Evolutionary conservation across 441 rosid genomes (phyloP), one percentile per base, ranked within the genome.

Genomic region (Croton laevigatus): DNA sequence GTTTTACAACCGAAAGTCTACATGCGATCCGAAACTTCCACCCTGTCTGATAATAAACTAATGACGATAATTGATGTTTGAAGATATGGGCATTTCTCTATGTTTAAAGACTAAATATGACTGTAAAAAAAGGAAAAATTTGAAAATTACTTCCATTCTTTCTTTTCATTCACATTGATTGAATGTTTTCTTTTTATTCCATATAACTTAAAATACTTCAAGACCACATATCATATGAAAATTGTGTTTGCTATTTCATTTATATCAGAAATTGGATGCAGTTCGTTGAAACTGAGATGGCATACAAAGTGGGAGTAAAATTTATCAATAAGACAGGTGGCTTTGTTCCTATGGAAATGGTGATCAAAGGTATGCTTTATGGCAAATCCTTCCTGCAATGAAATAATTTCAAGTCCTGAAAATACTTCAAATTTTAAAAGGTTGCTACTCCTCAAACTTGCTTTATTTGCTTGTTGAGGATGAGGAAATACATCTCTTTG

Each of bases 251-350:
- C 64, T 63, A 12, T 44, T 45, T 65, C 17, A 36, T 62, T 70
- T 67, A 22, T 59, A 42, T 34, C 32, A 44, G 12, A 73, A 46
- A 75, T 72, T 76, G 72, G 59, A 60, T 83, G 90, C 93, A 95
- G 99, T 89, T 91, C 80, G 87, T 93, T 74, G 66, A 74, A 79
- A 95, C 98, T 38, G 91, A 89, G 9, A 65, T 93, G 93, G 89
- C 63, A 40, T 73, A 32, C 62, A 42, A 42, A 59, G 23, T 84
- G 23, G 66, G 23, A 48, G 5, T 73, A 40, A 72, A 74, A 44
- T 48, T 87, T 20, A 10, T 91, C 70, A 79, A 77, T 73, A 17
- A 48, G 65, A 14, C 77, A 71, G 98, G 99, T 44, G 98, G 99
- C 76, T 95, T 66, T 87, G 66, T 95, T 78, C 85, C 93, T 22